Conservation (phyloP, 2,329 filamentous ascomycete genomes). For the Calycina herbarum region DNA sequence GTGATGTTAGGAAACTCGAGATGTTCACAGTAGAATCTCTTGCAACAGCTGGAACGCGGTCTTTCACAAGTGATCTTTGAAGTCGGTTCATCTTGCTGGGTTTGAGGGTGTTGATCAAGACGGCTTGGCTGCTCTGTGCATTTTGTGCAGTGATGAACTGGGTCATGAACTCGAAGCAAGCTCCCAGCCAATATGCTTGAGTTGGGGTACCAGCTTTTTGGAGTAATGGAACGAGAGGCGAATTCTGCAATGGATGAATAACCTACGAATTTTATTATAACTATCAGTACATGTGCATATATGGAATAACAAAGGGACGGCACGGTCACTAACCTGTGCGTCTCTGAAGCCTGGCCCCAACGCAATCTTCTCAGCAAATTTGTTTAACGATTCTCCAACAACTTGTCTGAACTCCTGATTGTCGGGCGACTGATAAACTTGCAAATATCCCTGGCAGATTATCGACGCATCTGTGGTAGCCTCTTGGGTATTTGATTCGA, state of each 20-base stretch:
- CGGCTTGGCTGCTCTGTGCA: slow-evolving; percentile 45
- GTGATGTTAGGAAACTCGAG: slow-evolving; percentile 50
- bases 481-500: slow-evolving; percentile 7
- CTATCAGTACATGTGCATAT: slow-evolving; percentile 37
- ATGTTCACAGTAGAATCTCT: slow-evolving; percentile 62
- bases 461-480: not conserved
- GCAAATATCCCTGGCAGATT: slow-evolving; percentile 23
- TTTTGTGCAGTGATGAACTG: slow-evolving; percentile 46
- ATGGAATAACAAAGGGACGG: slow-evolving; percentile 26
- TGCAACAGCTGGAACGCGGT: slow-evolving; percentile 54
- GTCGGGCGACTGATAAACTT: slow-evolving; percentile 29
- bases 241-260: slow-evolving; percentile 60
- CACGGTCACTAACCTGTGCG: slow-evolving; percentile 46
- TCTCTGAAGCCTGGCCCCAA: slow-evolving; percentile 37
- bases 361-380: slow-evolving; percentile 27
- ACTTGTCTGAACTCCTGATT: slow-evolving; percentile 28
- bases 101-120: slow-evolving; percentile 49
- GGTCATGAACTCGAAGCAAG: slow-evolving; percentile 52
- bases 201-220: slow-evolving; percentile 39
- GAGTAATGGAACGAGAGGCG: slow-evolving; percentile 50
- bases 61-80: slow-evolving; percentile 58
- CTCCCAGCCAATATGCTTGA: slow-evolving; percentile 49
- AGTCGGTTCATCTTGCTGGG: slow-evolving; percentile 55
- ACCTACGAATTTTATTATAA: slow-evolving; percentile 45
- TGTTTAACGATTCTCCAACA: slow-evolving; percentile 29